phyloP scores from a whole-genome alignment of 495 filamentous ascomycete genomes.

The Antarctomyces pellizariae region DNA sequence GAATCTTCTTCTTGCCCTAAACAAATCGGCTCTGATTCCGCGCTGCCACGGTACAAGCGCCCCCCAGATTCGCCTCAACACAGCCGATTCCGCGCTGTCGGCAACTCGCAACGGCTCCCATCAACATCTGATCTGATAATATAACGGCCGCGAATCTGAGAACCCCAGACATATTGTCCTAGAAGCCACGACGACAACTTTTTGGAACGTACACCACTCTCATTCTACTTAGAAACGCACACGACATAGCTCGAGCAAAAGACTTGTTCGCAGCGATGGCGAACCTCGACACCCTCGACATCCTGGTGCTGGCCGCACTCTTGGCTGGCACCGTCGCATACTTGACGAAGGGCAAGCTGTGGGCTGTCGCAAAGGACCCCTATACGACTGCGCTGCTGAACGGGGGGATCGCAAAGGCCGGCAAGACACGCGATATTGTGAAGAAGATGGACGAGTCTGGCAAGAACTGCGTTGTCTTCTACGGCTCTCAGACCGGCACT shows the following conservation, averaged over 20 bases:
- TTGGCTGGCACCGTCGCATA: conserved; percentile 78
- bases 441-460: conserved; percentile 88
- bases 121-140: too few species aligned
- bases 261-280: conserved; percentile 36
- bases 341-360: conserved; percentile 89
- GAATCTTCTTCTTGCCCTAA: too few species aligned
- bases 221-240: too few species aligned
- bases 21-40: too few species aligned
- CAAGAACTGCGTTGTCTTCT: conserved; percentile 97
- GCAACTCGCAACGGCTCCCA: too few species aligned
- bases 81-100: too few species aligned
- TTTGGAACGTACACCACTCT: too few species aligned
- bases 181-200: too few species aligned
- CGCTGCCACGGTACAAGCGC: too few species aligned
- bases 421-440: conserved; percentile 73
- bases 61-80: too few species aligned
- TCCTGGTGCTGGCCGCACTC: conserved; percentile 67
- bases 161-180: too few species aligned
- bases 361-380: conserved; percentile 71
- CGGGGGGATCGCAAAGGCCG: conserved; percentile 54
- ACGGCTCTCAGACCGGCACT: conserved; percentile 94
- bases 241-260: background rate
- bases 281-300: conserved; percentile 85
- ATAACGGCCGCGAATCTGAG: too few species aligned
- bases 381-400: conserved; percentile 47